These are phyloP conservation scores for Marasmius tenuissimus DNA, from an alignment of 1,284 basidiomycete species.

Conservation along the genomic window DNA sequence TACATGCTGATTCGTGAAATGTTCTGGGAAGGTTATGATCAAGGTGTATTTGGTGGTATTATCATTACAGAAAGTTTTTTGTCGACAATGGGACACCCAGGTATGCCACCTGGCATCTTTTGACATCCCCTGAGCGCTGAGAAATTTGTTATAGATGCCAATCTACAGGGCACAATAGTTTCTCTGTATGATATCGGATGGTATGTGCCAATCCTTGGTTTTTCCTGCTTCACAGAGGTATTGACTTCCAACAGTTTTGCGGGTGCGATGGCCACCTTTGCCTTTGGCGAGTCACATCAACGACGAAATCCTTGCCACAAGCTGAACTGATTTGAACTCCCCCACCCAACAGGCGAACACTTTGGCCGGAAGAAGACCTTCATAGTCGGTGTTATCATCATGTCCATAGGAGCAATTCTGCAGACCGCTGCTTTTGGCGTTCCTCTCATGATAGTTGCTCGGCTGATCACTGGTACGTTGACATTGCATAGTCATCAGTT, in stretches of 20 bases:
- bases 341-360: slow-evolving; percentile 35
- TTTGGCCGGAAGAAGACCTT: slow-evolving; percentile 52
- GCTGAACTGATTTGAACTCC: background rate
- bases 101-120: slow-evolving; percentile 15
- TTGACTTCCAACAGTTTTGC: background rate
- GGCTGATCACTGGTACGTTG: slow-evolving; percentile 44
- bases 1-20: background rate
- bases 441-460: slow-evolving; percentile 50
- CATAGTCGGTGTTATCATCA: slow-evolving; percentile 43
- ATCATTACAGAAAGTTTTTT: slow-evolving; percentile 44
- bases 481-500: slow-evolving; percentile 1
- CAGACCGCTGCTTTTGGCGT: slow-evolving; percentile 47
- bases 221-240: background rate
- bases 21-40: slow-evolving; percentile 39
- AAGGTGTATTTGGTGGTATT: slow-evolving; percentile 49
- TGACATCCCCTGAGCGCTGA: slow-evolving; percentile 29
- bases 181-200: slow-evolving; percentile 49
- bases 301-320: background rate
- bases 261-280: slow-evolving; percentile 48
- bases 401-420: slow-evolving; percentile 53
- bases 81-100: slow-evolving; percentile 43
- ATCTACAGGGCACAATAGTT: slow-evolving; percentile 45
- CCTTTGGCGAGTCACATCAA: slow-evolving; percentile 29
- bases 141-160: slow-evolving; percentile 41
- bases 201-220: slow-evolving; percentile 21